These are phyloP conservation scores for Balakata baccata DNA, from an alignment of 345 rosid species.

Conservation along the genomic window DNA sequence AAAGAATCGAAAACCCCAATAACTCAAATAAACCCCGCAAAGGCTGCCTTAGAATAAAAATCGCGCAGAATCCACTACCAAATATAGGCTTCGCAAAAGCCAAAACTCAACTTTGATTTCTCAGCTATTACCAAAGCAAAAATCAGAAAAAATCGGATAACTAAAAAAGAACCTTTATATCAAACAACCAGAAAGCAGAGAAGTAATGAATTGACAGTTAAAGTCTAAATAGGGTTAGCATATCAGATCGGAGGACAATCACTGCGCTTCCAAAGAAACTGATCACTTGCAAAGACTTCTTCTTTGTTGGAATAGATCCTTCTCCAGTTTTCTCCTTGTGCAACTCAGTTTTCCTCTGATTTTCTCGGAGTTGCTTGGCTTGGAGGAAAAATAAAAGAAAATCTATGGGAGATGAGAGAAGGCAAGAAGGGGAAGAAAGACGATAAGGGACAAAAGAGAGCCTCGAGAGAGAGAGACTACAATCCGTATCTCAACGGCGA, in stretches of 20 bases:
- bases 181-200: not conserved
- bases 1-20: constrained; percentile 10
- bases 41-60: not conserved
- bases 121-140: not conserved
- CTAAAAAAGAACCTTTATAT: not conserved
- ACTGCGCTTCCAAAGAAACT: not conserved
- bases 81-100: constrained; percentile 3
- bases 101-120: not conserved
- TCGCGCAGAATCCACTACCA: constrained; percentile 6
- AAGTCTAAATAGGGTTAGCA: not conserved
- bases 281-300: not conserved
- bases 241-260: constrained; percentile 1
- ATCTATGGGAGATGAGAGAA: constrained; percentile 17
- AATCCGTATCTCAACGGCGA: constrained; percentile 39
- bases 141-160: not conserved
- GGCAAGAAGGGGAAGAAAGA: constrained; percentile 34
- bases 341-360: not conserved
- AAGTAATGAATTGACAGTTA: not conserved
- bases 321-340: not conserved
- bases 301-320: not conserved
- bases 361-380: constrained; percentile 30
- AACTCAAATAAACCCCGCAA: not conserved
- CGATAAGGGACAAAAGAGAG: constrained; percentile 49
- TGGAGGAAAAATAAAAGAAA: constrained; percentile 17
- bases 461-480: constrained; percentile 25